Conservation (phyloP, 2,329 filamentous ascomycete species). For the Calonectria henricotiae region DNA sequence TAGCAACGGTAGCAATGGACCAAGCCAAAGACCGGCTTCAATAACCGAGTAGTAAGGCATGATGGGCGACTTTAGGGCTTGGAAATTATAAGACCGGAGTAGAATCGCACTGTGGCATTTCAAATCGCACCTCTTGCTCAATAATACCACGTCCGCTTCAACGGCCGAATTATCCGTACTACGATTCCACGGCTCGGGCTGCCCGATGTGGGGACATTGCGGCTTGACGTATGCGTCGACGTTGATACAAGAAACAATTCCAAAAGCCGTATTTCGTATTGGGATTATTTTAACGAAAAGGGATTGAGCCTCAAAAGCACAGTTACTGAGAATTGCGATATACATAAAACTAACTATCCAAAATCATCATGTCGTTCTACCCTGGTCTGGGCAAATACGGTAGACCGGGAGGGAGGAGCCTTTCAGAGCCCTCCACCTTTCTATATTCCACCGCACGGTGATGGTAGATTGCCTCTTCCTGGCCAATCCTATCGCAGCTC, state of each 20-base stretch:
- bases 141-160: background rate
- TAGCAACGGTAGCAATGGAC: no score
- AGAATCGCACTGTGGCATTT: background rate
- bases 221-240: conserved; percentile 16
- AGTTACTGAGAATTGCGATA: background rate
- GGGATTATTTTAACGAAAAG: background rate
- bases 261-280: background rate
- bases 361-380: conserved; percentile 58
- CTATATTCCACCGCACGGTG: background rate
- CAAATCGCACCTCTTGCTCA: background rate
- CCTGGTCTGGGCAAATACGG: conserved; percentile 62
- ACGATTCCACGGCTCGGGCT: conserved; percentile 17
- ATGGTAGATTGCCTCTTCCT: background rate
- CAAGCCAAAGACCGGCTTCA: background rate
- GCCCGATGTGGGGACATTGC: conserved; percentile 13
- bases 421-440: background rate
- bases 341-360: background rate
- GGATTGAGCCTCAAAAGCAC: background rate
- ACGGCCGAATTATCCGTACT: conserved; percentile 20
- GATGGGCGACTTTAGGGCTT: no score
- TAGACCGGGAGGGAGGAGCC: conserved; percentile 33
- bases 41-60: no score
- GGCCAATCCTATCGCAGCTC: conserved; percentile 36
- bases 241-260: conserved; percentile 9
- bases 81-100: no score